These are phyloP conservation scores for Xylariaceae sp. DNA, from an alignment of 2,329 filamentous ascomycete species.

Conservation along the genomic window DNA sequence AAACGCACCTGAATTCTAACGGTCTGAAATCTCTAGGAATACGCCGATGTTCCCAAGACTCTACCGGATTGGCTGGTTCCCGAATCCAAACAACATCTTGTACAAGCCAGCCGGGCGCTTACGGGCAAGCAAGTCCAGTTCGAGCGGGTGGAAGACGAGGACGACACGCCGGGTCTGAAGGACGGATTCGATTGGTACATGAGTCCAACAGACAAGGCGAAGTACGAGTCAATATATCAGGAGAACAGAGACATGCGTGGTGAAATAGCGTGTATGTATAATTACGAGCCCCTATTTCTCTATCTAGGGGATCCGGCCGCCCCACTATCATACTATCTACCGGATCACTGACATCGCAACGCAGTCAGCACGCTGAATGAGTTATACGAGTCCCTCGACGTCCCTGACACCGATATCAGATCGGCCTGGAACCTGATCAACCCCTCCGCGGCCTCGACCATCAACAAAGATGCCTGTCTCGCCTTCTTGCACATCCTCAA, in stretches of 20 bases:
- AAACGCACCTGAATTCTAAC: too few relatives aligned
- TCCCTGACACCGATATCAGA: conserved; percentile 72
- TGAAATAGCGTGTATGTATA: conserved; percentile 65
- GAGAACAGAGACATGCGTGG: conserved; percentile 85
- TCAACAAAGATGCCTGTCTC: conserved; percentile 91
- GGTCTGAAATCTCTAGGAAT: conserved; percentile 56
- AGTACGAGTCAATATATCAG: conserved; percentile 96
- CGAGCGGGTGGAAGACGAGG: conserved; percentile 77
- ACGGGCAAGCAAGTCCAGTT: conserved; percentile 76
- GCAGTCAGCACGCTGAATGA: conserved; percentile 72
- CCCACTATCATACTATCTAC: neutral
- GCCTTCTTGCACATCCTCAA: conserved; percentile 97
- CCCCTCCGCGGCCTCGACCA: conserved; percentile 72
- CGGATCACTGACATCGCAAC: conserved; percentile 1
- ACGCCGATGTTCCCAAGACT: conserved; percentile 75
- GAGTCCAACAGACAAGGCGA: conserved; percentile 81
- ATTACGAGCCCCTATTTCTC: neutral
- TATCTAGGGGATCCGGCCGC: neutral
- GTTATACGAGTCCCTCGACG: conserved; percentile 75
- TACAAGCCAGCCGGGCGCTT: conserved; percentile 76
- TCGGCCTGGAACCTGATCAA: conserved; percentile 98
- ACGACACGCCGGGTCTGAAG: conserved; percentile 77
- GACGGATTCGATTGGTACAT: conserved; percentile 99
- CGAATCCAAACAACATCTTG: conserved; percentile 86
- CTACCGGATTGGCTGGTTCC: conserved; percentile 96